phyloP scores from a whole-genome alignment of 2,329 filamentous ascomycete species.

The Pseudogymnoascus sp. region DNA sequence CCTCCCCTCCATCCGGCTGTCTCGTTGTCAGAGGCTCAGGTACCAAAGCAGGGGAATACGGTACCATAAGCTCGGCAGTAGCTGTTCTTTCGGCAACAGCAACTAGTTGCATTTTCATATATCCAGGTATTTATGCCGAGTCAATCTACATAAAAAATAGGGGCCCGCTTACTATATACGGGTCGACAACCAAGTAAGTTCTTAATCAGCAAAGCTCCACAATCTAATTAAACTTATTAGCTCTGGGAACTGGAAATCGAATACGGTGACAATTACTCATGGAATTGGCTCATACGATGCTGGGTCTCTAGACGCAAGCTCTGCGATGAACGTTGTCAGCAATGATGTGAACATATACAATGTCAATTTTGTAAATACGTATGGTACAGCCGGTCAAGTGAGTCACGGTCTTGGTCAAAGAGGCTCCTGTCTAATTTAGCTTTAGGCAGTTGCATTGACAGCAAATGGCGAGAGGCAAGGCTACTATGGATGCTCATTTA shows the following conservation, averaged over 20 bases:
- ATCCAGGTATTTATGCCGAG: conserved; percentile 47
- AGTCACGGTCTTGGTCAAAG: background rate
- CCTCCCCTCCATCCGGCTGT: background rate
- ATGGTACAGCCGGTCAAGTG: conserved; percentile 36
- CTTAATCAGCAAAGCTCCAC: background rate
- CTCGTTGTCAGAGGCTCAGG: background rate
- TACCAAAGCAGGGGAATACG: background rate
- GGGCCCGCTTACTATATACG: conserved; percentile 32
- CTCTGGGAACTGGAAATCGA: conserved; percentile 14
- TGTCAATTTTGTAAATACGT: conserved; percentile 46
- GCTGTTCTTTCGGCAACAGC: background rate
- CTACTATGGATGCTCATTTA: conserved; percentile 48
- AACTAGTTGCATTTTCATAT: conserved; percentile 42
- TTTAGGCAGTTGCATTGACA: conserved; percentile 44
- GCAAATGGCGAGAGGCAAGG: conserved; percentile 42
- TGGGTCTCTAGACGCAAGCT: conserved; percentile 32
- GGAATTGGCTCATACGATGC: conserved; percentile 12
- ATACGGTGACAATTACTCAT: conserved; percentile 15
- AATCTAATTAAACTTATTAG: conserved; percentile 5
- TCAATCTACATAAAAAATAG: conserved; percentile 36
- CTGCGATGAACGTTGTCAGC: conserved; percentile 43
- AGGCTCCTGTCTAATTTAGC: conserved; percentile 10
- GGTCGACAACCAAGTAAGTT: conserved; percentile 37
- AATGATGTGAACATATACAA: conserved; percentile 46
- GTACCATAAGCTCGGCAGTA: background rate